phyloP scores from a whole-genome alignment of 2,329 filamentous ascomycete genomes.

The Trichophyton simii region DNA sequence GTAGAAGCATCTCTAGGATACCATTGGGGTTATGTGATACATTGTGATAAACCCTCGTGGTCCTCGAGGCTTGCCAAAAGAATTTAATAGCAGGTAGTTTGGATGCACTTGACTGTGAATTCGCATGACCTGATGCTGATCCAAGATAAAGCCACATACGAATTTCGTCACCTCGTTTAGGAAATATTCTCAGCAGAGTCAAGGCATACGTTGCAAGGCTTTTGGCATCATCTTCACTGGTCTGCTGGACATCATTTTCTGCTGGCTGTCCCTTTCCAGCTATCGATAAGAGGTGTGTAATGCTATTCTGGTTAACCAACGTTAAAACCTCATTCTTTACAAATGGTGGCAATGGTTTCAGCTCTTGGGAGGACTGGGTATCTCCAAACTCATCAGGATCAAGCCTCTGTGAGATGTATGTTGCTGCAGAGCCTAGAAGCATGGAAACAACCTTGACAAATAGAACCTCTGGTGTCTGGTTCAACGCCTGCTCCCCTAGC shows the following conservation, averaged over 20 bases:
- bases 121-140: slow-evolving; percentile 38
- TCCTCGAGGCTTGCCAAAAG: slow-evolving; percentile 61
- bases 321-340: slow-evolving; percentile 54
- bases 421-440: slow-evolving; percentile 45
- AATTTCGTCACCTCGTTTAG: slow-evolving; percentile 69
- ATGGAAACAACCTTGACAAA: slow-evolving; percentile 46
- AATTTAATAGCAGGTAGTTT: slow-evolving; percentile 60
- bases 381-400: slow-evolving; percentile 30
- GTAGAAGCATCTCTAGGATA: slow-evolving; percentile 46
- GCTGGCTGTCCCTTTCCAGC: slow-evolving; percentile 20
- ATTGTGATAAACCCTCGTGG: slow-evolving; percentile 44
- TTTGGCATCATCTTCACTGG: slow-evolving; percentile 48
- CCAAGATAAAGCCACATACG: slow-evolving; percentile 87
- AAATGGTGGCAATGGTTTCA: slow-evolving; percentile 36
- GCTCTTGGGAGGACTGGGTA: slow-evolving; percentile 18
- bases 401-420: slow-evolving; percentile 41
- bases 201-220: slow-evolving; percentile 76
- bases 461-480: slow-evolving; percentile 37
- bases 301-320: slow-evolving; percentile 62
- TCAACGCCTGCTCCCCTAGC: slow-evolving; percentile 25
- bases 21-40: slow-evolving; percentile 46
- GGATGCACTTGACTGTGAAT: slow-evolving; percentile 19
- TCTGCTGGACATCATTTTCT: slow-evolving; percentile 13
- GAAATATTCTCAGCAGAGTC: slow-evolving; percentile 74
- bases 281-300: slow-evolving; percentile 49